Evolutionary conservation across 192 early-diverging fungal species (phyloP).

Genomic region (Spizellomyces punctatus): DNA sequence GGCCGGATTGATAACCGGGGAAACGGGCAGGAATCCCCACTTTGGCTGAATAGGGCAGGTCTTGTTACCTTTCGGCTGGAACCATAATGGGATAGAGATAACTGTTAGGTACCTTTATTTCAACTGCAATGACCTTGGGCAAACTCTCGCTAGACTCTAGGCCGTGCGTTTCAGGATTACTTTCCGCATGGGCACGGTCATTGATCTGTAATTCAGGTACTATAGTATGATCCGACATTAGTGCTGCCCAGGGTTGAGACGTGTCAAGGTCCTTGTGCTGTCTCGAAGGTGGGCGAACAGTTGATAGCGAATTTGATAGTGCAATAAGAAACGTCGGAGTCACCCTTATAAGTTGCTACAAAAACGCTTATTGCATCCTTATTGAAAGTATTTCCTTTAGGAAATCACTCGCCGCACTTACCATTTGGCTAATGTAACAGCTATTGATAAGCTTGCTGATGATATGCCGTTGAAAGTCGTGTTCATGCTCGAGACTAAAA

Average conservation of each 20-base stretch:
- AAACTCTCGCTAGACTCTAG: not conserved
- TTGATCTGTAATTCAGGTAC: not conserved
- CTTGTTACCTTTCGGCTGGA: not conserved
- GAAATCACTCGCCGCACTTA: no score
- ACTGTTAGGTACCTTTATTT: slow-evolving; percentile 19
- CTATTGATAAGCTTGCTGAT: no score
- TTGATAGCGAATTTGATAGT: not conserved
- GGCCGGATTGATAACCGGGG: slow-evolving; percentile 37
- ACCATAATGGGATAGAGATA: not conserved
- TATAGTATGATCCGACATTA: slow-evolving; percentile 25
- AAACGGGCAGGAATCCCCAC: slow-evolving; percentile 69
- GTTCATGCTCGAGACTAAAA: no score
- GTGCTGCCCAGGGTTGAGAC: slow-evolving; percentile 8
- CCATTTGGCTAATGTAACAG: no score
- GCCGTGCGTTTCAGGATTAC: not conserved
- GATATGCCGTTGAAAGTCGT: no score
- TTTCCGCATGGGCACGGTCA: not conserved
- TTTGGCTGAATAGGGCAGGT: slow-evolving; percentile 54
- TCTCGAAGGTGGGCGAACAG: slow-evolving; percentile 4
- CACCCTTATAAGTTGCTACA: no score
- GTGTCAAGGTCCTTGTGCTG: slow-evolving; percentile 11
- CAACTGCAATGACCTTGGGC: slow-evolving; percentile 9
- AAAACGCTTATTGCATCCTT: no score
- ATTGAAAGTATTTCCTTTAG: no score
- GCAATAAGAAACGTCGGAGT: no score